These are phyloP conservation scores for Candida anutae DNA, from an alignment of 1,139 yeast species.

Conservation along the genomic window DNA sequence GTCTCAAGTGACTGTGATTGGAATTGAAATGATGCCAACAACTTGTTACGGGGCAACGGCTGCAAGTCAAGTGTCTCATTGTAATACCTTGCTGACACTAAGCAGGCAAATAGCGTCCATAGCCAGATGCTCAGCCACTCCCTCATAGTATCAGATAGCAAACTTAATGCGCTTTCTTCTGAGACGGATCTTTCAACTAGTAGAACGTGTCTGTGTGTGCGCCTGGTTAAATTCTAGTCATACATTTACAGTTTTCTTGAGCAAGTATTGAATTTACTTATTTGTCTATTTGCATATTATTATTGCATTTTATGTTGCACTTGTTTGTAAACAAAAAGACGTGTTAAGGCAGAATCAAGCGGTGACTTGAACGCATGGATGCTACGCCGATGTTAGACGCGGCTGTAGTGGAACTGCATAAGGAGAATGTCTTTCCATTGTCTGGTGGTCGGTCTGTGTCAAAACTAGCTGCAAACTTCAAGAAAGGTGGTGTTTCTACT, in stretches of 20 bases:
- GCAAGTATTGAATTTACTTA: too few species aligned
- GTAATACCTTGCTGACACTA: constrained; percentile 17
- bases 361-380: background rate
- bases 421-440: constrained; percentile 73
- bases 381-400: constrained; percentile 21
- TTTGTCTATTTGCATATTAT: background rate
- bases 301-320: background rate
- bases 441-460: constrained; percentile 65
- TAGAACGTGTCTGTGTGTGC: too few species aligned
- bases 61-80: constrained; percentile 51
- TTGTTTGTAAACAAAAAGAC: background rate
- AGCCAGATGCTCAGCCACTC: background rate
- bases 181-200: too few species aligned
- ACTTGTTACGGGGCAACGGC: constrained; percentile 65
- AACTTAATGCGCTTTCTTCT: too few species aligned
- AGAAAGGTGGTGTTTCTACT: constrained; percentile 8
- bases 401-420: constrained; percentile 55
- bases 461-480: constrained; percentile 39
- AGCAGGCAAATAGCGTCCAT: background rate
- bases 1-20: constrained; percentile 43
- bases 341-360: background rate
- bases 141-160: too few species aligned
- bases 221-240: too few species aligned
- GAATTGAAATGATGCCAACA: constrained; percentile 65
- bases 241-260: too few species aligned